Base-by-base conservation (phyloP, 116 monocot species). In the Trichopus zeylanicus region DNA sequence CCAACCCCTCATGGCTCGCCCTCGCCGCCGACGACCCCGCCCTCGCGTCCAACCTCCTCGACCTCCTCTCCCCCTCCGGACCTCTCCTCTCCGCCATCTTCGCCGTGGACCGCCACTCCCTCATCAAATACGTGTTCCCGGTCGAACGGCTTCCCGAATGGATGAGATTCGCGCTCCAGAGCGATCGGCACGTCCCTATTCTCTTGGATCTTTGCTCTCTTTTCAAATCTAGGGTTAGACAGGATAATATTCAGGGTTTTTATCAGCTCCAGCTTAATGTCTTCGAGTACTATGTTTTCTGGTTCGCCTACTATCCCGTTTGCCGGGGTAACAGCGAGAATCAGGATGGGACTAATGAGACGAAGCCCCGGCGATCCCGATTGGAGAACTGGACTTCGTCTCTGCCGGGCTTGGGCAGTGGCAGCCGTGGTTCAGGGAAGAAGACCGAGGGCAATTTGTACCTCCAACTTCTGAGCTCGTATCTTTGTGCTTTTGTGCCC, bases 241-340 rank as follows among this genome's bases (percentile, higher is more conserved):
- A 77, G 28, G 74, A 79, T 27, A 21, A 51, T 7, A 28, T 73
- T 30, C 67, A 66, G 68, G 69, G 63, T 12, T 48, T 46, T 2
- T 60, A 26, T 30, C 82, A 78, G 75, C 26, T 98, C 5, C 84
- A 85, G 69, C 75, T 91, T 16, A 85, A 79, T 32, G 78, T 80
- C 3, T 98, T 88, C 51, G 92, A 98, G 67, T 98, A 98, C 54
- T 91, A 78, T 57, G 68, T 98, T 37, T 83, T 98, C 53, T 98
- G 98, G 98, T 98, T 91, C 53, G 87, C 85, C 0, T 91, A 98
- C 60, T 91, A 80, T 32, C 98, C 91, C 6, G 75, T 98, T 7
- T 91, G 77, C 46, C 63, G 64, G 26, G 88, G 85, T n/a, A 74
- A 70, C 38, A 51, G 47, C 29, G 75, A 76, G 26, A 51, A 32